Evolutionary conservation across 345 rosid species (phyloP), one percentile per base, ranked within the genome.

Genomic region (Dimocarpus longan): DNA sequence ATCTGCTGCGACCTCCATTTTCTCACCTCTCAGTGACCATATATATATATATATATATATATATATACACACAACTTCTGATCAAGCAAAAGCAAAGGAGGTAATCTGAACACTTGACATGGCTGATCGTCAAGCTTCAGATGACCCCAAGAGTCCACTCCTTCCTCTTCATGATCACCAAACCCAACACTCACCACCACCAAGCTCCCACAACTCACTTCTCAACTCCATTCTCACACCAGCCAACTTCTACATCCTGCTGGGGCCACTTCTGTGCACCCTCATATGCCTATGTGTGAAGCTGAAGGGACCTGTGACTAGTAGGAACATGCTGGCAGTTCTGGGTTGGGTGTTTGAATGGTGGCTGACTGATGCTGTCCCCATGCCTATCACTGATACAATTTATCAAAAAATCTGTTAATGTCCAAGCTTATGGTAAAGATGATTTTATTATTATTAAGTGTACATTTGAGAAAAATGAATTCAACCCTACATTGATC

Each of bases 311-410:
- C 83, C 87, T 5, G 78, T 42, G 13, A 76, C 80, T 9, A 82
- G 92, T 75, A 79, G 86, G 64, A 91, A 89, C 85, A 95, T 95
- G 98, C 77, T 95, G 8, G 98, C 80, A 1, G 85, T 91, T 70
- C 88, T 95, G 7, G 91, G 82, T 0, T 95, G 98, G 98, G 71
- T 95, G 3, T 95, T 95, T 21, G 84, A 89, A 0, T 95, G 98
- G 98, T 95, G 98, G 98, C 43, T 95, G 15, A 93, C 98, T 8
- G 98, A 92, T 80, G 97, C 98, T 0, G 98, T 95, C 42, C 98
- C 98, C 9, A 89, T 92, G 98, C 98, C 98, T 1, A 69, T 95
- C 68, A 95, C 98, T 7, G 6, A 7, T 42, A 42, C 1, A 42
- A 42, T 42, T 42, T 42, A 42, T 42, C 44, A 42, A 42, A 42